These are phyloP conservation scores for Populus hybrid DNA, from an alignment of 441 rosid species.

Conservation along the genomic window DNA sequence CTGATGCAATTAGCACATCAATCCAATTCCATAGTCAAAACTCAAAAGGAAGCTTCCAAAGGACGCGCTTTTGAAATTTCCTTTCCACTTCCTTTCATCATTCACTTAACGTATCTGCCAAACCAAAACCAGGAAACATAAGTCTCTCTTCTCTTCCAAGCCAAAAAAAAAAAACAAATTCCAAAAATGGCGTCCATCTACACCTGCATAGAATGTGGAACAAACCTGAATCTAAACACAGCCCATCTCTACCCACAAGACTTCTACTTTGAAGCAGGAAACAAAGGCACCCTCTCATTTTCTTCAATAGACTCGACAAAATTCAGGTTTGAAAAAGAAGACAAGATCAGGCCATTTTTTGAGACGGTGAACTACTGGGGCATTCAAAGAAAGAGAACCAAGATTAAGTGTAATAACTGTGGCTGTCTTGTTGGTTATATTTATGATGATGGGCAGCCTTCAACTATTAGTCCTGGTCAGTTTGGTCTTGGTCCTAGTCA, in stretches of 20 bases:
- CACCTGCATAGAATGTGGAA: constrained; percentile 69
- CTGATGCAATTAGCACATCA: no score
- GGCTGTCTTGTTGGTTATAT: constrained; percentile 58
- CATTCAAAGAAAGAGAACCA: constrained; percentile 66
- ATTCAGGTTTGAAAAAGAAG: constrained; percentile 75
- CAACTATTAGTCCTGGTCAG: constrained; percentile 65
- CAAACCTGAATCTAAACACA: constrained; percentile 59
- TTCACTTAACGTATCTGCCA: neutral
- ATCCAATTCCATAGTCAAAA: neutral
- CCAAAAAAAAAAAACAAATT: neutral
- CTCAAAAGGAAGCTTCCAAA: neutral
- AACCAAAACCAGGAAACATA: neutral
- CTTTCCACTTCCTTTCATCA: neutral
- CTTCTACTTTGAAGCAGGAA: constrained; percentile 94
- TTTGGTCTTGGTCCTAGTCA: constrained; percentile 88
- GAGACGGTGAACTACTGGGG: constrained; percentile 94
- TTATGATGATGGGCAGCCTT: constrained; percentile 91
- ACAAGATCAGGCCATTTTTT: constrained; percentile 78
- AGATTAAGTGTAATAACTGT: constrained; percentile 68
- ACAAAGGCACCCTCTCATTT: constrained; percentile 80
- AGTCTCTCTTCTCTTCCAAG: neutral
- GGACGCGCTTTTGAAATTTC: constrained; percentile 23
- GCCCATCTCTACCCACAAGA: constrained; percentile 59
- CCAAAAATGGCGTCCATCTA: constrained; percentile 57
- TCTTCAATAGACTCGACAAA: constrained; percentile 58